phyloP scores from a whole-genome alignment of 2,329 filamentous ascomycete genomes.

The Monosporascus cannonballus region DNA sequence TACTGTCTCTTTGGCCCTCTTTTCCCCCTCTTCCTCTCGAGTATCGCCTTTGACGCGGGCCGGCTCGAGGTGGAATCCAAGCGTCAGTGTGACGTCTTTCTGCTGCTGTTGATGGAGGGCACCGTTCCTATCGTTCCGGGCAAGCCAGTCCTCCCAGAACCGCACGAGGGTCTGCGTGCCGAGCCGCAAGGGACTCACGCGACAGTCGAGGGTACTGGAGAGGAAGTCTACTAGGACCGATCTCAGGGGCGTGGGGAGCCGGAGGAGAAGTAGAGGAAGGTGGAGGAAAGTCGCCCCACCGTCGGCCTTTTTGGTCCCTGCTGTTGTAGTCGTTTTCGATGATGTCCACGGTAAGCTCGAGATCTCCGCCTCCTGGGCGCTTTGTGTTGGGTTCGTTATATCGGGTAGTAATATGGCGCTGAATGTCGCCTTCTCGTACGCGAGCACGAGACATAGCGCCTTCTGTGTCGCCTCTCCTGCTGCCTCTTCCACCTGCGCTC shows the following conservation, averaged over 20 bases:
- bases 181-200: conserved; percentile 42
- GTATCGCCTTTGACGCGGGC: conserved; percentile 5
- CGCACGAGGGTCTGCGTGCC: conserved; percentile 44
- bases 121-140: conserved; percentile 28
- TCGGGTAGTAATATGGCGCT: conserved; percentile 44
- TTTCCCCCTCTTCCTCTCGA: conserved; percentile 3
- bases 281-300: conserved; percentile 32
- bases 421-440: conserved; percentile 48
- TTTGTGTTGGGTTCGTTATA: conserved; percentile 6
- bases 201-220: conserved; percentile 49
- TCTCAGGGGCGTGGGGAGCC: conserved; percentile 50
- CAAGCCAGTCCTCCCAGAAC: conserved; percentile 47
- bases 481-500: neutral
- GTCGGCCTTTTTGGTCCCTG: neutral
- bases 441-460: conserved; percentile 39
- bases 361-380: neutral
- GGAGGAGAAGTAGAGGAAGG: conserved; percentile 47
- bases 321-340: conserved; percentile 6
- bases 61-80: conserved; percentile 43
- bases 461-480: neutral
- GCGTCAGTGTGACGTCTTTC: conserved; percentile 44
- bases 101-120: conserved; percentile 20
- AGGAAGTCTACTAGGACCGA: conserved; percentile 45
- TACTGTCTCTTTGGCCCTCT: neutral
- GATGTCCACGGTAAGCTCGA: conserved; percentile 14